Percentiles rank a stretch among this genome's conserved stretches.
Evolutionary conservation across 129 eudicot genomes (phyloP).

Genomic region (Flaveria trinervia): DNA sequence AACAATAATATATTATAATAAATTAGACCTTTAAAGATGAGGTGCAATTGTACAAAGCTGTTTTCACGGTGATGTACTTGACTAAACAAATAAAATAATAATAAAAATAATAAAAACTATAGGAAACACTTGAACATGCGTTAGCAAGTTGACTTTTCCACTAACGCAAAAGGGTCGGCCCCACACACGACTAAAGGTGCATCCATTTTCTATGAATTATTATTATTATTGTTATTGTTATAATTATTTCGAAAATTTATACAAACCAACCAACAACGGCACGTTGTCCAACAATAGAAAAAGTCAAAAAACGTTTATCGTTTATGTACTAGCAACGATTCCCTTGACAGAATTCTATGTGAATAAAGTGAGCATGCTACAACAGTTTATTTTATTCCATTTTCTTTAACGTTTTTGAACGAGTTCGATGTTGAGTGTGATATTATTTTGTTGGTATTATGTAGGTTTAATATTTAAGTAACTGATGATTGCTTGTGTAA

Average conservation of each 20-base stretch:
- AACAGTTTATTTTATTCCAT: background rate
- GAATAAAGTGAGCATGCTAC: background rate
- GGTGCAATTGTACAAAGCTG: conserved; percentile 14
- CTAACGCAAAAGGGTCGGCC: conserved; percentile 32
- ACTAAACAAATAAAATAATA: background rate
- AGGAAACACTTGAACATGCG: conserved; percentile 38
- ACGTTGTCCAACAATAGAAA: conserved; percentile 27
- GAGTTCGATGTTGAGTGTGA: background rate
- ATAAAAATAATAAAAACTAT: background rate
- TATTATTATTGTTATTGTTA: background rate
- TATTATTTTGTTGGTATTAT: background rate
- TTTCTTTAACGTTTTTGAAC: background rate
- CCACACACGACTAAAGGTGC: conserved; percentile 37
- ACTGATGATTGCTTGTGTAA: background rate
- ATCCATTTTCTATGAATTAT: conserved; percentile 13
- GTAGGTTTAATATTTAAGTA: background rate
- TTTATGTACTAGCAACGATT: background rate
- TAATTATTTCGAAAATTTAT: conserved; percentile 1
- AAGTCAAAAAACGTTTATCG: background rate
- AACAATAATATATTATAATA: background rate
- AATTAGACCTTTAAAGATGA: background rate
- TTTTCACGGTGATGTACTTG: conserved; percentile 14
- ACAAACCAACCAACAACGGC: conserved; percentile 23
- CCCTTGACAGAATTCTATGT: conserved; percentile 24
- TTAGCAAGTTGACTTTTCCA: conserved; percentile 58